These are phyloP conservation scores for Echinochloa phyllopogon DNA, from an alignment of 176 grass and related monocot species.

Conservation along the genomic window DNA sequence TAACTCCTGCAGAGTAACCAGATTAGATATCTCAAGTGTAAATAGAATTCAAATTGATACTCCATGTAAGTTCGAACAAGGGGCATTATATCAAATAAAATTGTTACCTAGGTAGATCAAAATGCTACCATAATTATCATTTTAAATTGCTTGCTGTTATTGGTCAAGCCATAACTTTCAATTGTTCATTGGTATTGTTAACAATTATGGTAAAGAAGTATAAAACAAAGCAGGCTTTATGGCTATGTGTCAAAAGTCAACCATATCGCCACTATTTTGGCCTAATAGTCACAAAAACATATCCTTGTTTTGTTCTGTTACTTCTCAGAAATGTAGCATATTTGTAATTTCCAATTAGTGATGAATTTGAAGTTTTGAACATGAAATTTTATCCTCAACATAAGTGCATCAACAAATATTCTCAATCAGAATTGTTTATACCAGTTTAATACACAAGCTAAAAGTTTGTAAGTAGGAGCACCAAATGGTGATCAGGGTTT, in stretches of 20 bases:
- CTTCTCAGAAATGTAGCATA: not conserved
- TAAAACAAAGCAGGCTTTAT: not conserved
- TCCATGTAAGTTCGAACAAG: not conserved
- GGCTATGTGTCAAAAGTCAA: not conserved
- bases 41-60: slow-evolving; percentile 23
- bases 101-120: not conserved
- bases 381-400: not conserved
- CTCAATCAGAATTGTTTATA: not conserved
- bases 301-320: not conserved
- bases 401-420: slow-evolving; percentile 7
- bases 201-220: slow-evolving; percentile 11
- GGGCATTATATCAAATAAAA: slow-evolving; percentile 20
- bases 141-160: not conserved
- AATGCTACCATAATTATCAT: not conserved
- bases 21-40: slow-evolving; percentile 14
- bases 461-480: not conserved
- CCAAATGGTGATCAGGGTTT: not conserved
- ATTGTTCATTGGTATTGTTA: slow-evolving; percentile 4
- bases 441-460: not conserved
- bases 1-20: slow-evolving; percentile 70
- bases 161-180: not conserved
- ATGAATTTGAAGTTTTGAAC: slow-evolving; percentile 7
- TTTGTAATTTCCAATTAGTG: not conserved
- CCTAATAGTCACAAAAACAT: not conserved
- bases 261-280: not conserved